These are phyloP conservation scores for Chaetomium sp. DNA, from an alignment of 2,329 filamentous ascomycete genomes.

Conservation along the genomic window DNA sequence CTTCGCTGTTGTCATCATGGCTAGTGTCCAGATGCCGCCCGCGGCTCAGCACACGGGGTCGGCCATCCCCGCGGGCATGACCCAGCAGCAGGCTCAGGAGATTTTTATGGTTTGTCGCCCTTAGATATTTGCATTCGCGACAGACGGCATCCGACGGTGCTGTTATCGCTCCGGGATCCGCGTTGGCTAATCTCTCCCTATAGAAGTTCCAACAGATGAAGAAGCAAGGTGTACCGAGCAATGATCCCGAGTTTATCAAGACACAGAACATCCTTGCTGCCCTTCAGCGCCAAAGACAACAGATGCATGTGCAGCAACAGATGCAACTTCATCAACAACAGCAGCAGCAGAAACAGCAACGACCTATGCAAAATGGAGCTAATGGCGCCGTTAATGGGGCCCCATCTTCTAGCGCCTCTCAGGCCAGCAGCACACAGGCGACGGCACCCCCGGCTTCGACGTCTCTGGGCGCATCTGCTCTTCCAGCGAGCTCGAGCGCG, in stretches of 20 bases:
- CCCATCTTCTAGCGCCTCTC: slow-evolving; percentile 34
- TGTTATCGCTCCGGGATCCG: too few relatives aligned
- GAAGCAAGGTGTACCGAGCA: slow-evolving; percentile 69
- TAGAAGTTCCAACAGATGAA: slow-evolving; percentile 91
- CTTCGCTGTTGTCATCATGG: slow-evolving; percentile 51
- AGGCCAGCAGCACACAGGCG: slow-evolving; percentile 30
- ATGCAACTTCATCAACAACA: slow-evolving; percentile 34
- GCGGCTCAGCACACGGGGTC: slow-evolving; percentile 60
- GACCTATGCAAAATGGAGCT: slow-evolving; percentile 45
- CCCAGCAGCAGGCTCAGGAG: slow-evolving; percentile 71
- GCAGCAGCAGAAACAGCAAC: slow-evolving; percentile 40
- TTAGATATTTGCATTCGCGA: not conserved
- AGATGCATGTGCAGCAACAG: slow-evolving; percentile 45
- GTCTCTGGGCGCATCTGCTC: slow-evolving; percentile 34
- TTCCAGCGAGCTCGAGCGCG: slow-evolving; percentile 30
- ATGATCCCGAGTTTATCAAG: slow-evolving; percentile 83
- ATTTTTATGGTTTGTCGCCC: slow-evolving; percentile 53
- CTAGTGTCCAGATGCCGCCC: slow-evolving; percentile 69
- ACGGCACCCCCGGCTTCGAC: slow-evolving; percentile 30
- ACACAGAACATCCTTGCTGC: slow-evolving; percentile 66
- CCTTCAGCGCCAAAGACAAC: slow-evolving; percentile 61
- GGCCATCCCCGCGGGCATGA: slow-evolving; percentile 60
- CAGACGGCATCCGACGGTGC: too few relatives aligned
- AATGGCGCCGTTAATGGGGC: slow-evolving; percentile 51
- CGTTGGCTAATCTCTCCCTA: slow-evolving; percentile 1